A percentile compares a stretch with the other conserved stretches of the same genome.
Evolutionary conservation across 2,329 filamentous ascomycete genomes (phyloP).

Genomic region (Calonectria multiphialidica): DNA sequence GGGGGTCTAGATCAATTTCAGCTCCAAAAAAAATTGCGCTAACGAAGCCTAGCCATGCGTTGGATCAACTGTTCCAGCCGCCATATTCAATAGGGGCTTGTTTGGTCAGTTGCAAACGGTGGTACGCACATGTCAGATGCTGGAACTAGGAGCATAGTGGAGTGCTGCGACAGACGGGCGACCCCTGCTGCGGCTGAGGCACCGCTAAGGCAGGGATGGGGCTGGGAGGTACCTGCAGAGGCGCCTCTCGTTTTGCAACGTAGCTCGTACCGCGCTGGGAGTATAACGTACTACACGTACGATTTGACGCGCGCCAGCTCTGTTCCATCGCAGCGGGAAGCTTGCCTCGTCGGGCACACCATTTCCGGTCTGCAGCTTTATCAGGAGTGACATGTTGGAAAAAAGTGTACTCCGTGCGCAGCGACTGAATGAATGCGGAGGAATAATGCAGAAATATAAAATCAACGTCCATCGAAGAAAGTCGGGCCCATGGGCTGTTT

Average conservation of each 20-base stretch:
- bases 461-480: background rate
- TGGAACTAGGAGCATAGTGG: background rate
- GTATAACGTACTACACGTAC: background rate
- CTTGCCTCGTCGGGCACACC: background rate
- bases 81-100: slow-evolving; percentile 9
- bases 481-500: slow-evolving; percentile 5
- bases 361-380: background rate
- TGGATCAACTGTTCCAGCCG: background rate
- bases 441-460: background rate
- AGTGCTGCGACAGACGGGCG: background rate
- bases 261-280: slow-evolving; percentile 10
- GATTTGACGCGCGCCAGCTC: background rate
- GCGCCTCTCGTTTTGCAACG: slow-evolving; percentile 12
- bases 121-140: slow-evolving; percentile 13
- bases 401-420: background rate
- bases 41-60: background rate
- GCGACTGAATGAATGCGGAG: background rate
- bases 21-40: background rate
- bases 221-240: slow-evolving; percentile 1
- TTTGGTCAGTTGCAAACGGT: background rate
- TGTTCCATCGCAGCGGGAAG: background rate
- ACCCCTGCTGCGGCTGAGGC: slow-evolving; percentile 24
- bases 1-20: background rate
- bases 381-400: background rate
- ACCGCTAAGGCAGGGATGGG: background rate